Conservation (phyloP, 2,329 filamentous ascomycete species). For the Pseudogymnoascus sp. region DNA sequence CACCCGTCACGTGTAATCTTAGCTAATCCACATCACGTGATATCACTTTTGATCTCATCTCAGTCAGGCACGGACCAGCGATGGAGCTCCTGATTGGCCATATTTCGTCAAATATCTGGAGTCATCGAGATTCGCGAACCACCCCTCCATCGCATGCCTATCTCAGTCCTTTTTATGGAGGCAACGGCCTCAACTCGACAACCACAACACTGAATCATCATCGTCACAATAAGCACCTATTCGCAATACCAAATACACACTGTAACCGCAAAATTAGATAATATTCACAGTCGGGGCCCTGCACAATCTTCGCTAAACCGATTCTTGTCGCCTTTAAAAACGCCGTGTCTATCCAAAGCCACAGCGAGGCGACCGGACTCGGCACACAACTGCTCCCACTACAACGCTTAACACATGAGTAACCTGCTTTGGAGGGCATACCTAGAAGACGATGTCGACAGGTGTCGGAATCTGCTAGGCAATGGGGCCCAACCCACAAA, state of each 20-base stretch:
- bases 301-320: constrained; percentile 32
- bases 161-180: neutral
- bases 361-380: constrained; percentile 67
- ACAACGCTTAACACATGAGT: constrained; percentile 66
- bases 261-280: neutral
- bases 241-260: neutral
- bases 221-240: neutral
- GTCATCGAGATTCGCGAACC: constrained; percentile 7
- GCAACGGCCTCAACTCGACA: constrained; percentile 1
- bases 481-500: constrained; percentile 44
- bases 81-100: neutral
- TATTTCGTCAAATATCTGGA: constrained; percentile 1
- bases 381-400: constrained; percentile 30
- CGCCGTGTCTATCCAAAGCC: constrained; percentile 78
- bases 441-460: constrained; percentile 95
- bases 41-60: neutral
- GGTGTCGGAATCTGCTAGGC: constrained; percentile 78
- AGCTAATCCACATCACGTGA: neutral
- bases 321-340: constrained; percentile 71
- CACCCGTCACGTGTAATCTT: neutral
- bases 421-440: constrained; percentile 94
- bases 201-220: neutral
- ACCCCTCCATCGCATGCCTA: neutral
- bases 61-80: neutral
- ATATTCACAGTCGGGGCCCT: constrained; percentile 29